A percentile compares a stretch with the other conserved stretches of the same genome.
Evolutionary conservation across 495 filamentous ascomycete species (phyloP).

Genomic region (Podospora bellae-mahoneyi): DNA sequence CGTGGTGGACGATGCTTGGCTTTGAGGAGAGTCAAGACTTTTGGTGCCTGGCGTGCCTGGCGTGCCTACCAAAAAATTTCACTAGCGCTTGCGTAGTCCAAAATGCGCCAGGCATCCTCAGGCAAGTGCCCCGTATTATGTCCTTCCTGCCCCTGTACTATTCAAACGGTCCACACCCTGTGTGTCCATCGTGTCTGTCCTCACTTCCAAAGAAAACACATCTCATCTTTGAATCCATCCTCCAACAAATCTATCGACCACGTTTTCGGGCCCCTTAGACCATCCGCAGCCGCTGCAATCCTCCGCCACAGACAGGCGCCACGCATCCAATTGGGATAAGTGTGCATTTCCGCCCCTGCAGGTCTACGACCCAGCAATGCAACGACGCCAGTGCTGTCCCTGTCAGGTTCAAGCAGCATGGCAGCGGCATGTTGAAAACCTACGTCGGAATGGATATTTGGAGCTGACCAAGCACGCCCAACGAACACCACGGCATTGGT

Average conservation of each 20-base stretch:
- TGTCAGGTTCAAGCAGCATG: background rate
- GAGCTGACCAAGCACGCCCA: background rate
- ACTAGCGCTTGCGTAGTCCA: conserved; percentile 1
- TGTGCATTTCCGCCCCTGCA: background rate
- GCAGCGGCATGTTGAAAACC: too few relatives aligned
- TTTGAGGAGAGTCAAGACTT: background rate
- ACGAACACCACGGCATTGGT: background rate
- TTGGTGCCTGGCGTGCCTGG: conserved; percentile 7
- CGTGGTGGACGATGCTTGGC: background rate
- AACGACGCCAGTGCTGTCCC: background rate
- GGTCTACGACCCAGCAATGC: background rate
- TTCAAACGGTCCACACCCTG: background rate
- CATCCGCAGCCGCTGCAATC: background rate
- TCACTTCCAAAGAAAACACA: background rate
- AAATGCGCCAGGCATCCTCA: conserved; percentile 1
- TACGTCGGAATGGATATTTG: background rate
- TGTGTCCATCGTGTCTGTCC: background rate
- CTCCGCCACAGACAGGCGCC: background rate
- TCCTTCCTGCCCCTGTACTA: background rate
- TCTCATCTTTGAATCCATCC: background rate
- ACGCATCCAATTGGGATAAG: background rate
- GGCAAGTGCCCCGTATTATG: background rate
- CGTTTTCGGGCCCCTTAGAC: too few relatives aligned
- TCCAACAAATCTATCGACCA: background rate
- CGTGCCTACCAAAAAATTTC: conserved; percentile 1